Evolutionary conservation across 164 flowering plant species (phyloP), one percentile per base, ranked within the genome.

Genomic region (Taxillus chinensis): DNA sequence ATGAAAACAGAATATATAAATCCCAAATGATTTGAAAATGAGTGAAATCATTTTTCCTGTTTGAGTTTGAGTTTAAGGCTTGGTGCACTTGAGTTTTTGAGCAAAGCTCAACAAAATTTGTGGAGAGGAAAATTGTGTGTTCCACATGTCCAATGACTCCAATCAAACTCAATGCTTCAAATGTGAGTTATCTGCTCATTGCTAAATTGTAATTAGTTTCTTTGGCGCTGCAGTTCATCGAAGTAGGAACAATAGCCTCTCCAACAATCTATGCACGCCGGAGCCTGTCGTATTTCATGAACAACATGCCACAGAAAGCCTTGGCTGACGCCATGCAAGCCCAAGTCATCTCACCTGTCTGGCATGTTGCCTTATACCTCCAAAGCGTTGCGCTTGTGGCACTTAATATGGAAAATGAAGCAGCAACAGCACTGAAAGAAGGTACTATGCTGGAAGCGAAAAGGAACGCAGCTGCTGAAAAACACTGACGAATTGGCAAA

Each of bases 231-330:
- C 82, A 82, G 86, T 82, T 82, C 66, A 64, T 82, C 40, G 75
- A 80, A 57, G 79, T 13, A 13, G 86, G 84, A 52, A 70, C 82
- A 41, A 71, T 78, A 81, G 64, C 77, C 41, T 82, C 86, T 57
- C 84, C 86, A 4, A 82, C 86, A 3, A 68, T 82, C 12, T 75
- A 57, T 66, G 86, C 84, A 39, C 78, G 84, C 39, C 81, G 86
- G 14, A 80, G 86, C 59, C 67, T 82, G 63, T 76, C 69, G 50
- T 70, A 71, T 64, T 77, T 82, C 27, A 78, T 80, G 69, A 71
- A 43, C 61, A 78, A 78, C 71, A 80, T 78, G 84, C 75, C 79
- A 62, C 79, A 75, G 51, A 81, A 80, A 62, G 84, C 86, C 13
- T 64, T 82, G 42, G 63, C 66, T 5, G 86, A 82, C 62, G 84